phyloP scores from a whole-genome alignment of 1,284 basidiomycete species.

The Malassezia restricta region DNA sequence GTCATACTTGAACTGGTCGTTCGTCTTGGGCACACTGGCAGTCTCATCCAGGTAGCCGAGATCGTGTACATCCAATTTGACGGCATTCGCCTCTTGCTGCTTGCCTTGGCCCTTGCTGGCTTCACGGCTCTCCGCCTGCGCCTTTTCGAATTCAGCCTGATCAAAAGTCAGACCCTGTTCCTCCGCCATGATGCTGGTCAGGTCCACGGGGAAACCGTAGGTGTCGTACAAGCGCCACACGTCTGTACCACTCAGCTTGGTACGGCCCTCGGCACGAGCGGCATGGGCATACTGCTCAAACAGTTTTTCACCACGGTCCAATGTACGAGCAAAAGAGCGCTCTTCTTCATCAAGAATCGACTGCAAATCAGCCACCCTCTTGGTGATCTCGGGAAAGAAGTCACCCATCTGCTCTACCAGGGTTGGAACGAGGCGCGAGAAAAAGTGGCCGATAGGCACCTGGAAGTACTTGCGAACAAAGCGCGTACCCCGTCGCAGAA shows the following conservation, averaged over 20 bases:
- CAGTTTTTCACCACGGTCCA: conserved; percentile 90
- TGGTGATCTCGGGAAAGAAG: conserved; percentile 85
- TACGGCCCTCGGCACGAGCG: conserved; percentile 57
- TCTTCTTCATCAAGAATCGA: conserved; percentile 97
- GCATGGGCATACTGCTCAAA: conserved; percentile 79
- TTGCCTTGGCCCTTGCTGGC: conserved; percentile 73
- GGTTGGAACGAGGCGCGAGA: conserved; percentile 78
- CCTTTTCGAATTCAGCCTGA: conserved; percentile 76
- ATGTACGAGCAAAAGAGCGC: conserved; percentile 84
- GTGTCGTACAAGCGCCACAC: conserved; percentile 98
- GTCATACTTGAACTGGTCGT: conserved; percentile 85
- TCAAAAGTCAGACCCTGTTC: conserved; percentile 77
- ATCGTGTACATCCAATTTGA: conserved; percentile 94
- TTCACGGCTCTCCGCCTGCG: conserved; percentile 76
- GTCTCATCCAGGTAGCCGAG: conserved; percentile 75
- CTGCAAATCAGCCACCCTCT: conserved; percentile 71
- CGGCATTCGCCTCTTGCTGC: conserved; percentile 52
- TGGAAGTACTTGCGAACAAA: conserved; percentile 92
- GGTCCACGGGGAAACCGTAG: conserved; percentile 92
- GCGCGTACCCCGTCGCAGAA: conserved; percentile 78
- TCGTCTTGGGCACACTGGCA: conserved; percentile 69
- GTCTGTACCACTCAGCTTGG: conserved; percentile 71
- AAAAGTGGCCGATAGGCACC: conserved; percentile 87
- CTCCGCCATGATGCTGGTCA: conserved; percentile 94
- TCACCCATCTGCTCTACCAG: conserved; percentile 77